phyloP scores from a whole-genome alignment of 2,329 filamentous ascomycete genomes.

The Phyllosticta paracitricarpa region DNA sequence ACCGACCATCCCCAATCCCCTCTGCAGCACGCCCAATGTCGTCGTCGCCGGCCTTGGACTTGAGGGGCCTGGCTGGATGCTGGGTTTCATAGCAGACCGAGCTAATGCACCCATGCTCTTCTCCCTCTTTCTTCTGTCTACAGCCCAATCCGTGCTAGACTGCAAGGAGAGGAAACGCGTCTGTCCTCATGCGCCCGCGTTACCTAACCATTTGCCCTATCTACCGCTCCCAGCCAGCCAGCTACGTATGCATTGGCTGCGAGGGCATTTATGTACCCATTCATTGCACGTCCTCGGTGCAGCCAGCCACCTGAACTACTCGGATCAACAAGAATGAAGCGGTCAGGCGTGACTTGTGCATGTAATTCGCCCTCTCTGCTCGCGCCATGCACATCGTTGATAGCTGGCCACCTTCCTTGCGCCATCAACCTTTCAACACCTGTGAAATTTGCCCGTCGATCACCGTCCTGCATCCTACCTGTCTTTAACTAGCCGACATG shows the following conservation, averaged over 20 bases:
- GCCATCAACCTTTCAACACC: neutral
- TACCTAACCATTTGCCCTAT: neutral
- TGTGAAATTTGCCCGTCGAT: neutral
- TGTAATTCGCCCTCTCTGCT: neutral
- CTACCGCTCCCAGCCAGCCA: neutral
- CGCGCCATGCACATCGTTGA: neutral
- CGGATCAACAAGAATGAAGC: neutral
- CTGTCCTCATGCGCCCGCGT: neutral
- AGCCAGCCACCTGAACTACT: neutral
- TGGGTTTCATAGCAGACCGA: neutral
- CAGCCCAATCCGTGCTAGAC: neutral
- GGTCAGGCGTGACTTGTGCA: neutral
- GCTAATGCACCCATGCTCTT: neutral
- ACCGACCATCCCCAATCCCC: neutral
- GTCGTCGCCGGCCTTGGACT: neutral
- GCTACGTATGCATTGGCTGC: neutral
- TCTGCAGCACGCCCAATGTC: neutral
- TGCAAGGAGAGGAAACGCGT: neutral
- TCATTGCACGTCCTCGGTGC: neutral
- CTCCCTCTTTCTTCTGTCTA: neutral
- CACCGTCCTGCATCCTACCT: neutral
- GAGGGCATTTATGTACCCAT: neutral
- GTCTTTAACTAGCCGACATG: neutral
- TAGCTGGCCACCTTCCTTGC: neutral
- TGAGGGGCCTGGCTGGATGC: neutral